phyloP scores from a whole-genome alignment of 129 eudicot genomes.

The Erigeron canadensis region DNA sequence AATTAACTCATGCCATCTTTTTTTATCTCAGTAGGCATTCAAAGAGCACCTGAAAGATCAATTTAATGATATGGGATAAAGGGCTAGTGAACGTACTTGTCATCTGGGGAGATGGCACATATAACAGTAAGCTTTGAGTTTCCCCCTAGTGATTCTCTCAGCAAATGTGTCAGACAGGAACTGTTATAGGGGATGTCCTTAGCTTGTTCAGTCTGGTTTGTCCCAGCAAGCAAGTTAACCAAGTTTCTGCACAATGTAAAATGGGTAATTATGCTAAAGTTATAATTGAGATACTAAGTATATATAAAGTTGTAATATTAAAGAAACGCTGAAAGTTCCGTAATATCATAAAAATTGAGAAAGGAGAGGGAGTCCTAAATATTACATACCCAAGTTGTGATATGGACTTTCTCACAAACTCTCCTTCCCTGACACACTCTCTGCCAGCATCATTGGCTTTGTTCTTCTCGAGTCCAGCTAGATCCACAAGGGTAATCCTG shows the following conservation, averaged over 20 bases:
- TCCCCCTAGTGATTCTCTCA: constrained; percentile 94
- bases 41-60: neutral
- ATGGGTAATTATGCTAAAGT: no score
- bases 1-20: neutral
- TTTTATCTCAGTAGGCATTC: neutral
- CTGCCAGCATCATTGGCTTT: constrained; percentile 57
- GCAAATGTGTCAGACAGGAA: constrained; percentile 79
- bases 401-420: constrained; percentile 69
- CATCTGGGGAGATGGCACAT: constrained; percentile 79
- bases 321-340: neutral
- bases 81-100: constrained; percentile 45
- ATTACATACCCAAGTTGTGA: constrained; percentile 84
- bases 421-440: constrained; percentile 66
- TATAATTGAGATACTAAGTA: no score
- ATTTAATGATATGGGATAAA: no score
- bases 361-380: neutral
- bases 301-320: neutral
- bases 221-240: constrained; percentile 74
- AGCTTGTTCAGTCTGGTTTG: constrained; percentile 45
- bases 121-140: constrained; percentile 87
- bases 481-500: constrained; percentile 80
- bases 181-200: constrained; percentile 54
- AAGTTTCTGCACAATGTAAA: constrained; percentile 56
- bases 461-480: constrained; percentile 78
- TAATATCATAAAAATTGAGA: neutral